These are phyloP conservation scores for Chalaropsis thielavioides DNA, from an alignment of 2,329 filamentous ascomycete genomes.

Conservation along the genomic window DNA sequence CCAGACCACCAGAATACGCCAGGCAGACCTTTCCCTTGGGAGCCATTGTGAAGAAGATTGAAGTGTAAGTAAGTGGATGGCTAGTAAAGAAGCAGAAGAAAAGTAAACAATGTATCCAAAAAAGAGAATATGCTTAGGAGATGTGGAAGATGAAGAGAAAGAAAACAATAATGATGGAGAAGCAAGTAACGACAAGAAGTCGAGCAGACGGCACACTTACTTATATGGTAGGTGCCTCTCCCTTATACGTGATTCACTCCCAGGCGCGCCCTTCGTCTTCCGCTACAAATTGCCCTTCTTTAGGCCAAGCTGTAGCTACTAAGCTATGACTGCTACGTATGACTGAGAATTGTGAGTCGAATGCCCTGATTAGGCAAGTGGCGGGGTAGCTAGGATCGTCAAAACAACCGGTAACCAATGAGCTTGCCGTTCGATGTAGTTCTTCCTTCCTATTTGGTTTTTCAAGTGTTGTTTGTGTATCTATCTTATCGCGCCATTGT, in stretches of 20 bases:
- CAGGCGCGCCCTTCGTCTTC: conserved; percentile 14
- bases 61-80: background rate
- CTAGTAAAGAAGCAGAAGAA: background rate
- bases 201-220: background rate
- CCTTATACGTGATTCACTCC: background rate
- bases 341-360: conserved; percentile 14
- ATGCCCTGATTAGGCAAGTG: conserved; percentile 12
- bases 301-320: background rate
- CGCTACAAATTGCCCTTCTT: background rate
- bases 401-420: background rate
- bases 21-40: conserved; percentile 18
- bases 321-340: conserved; percentile 10
- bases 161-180: background rate
- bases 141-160: background rate
- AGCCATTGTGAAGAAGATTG: conserved; percentile 8
- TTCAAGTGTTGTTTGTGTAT: background rate
- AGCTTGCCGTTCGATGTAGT: background rate
- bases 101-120: background rate
- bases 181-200: background rate
- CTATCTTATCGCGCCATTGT: conserved; percentile 2
- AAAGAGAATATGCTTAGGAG: background rate
- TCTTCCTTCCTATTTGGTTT: background rate
- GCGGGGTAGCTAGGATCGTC: conserved; percentile 14
- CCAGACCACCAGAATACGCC: conserved; percentile 25
- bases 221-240: background rate